These are phyloP conservation scores for Discostella pseudostelligera DNA, from an alignment of 108 stramenopile species.

Conservation along the genomic window DNA sequence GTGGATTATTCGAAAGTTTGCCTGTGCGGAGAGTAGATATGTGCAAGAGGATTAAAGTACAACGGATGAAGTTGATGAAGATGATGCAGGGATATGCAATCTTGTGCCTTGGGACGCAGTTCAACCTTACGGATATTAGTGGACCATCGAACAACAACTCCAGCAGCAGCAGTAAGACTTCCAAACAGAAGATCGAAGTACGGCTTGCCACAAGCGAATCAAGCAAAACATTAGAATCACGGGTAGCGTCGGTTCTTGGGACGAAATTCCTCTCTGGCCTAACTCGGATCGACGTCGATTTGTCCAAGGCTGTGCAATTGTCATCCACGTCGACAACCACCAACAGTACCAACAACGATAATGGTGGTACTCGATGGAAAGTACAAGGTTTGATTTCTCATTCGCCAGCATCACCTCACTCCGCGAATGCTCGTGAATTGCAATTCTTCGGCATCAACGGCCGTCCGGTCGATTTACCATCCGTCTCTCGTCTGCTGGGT, in stretches of 20 bases:
- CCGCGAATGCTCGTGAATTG: conserved; percentile 52
- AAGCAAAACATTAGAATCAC: conserved; percentile 54
- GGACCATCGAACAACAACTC: background rate
- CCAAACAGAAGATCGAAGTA: conserved; percentile 39
- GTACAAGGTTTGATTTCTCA: conserved; percentile 80
- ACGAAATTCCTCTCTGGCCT: conserved; percentile 58
- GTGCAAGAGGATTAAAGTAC: conserved; percentile 59
- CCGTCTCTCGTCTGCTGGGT: conserved; percentile 57
- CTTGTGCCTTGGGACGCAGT: conserved; percentile 62
- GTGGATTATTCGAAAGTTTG: conserved; percentile 71
- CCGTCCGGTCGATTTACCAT: conserved; percentile 94
- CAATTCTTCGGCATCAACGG: conserved; percentile 95
- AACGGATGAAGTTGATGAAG: conserved; percentile 67
- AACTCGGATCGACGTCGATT: conserved; percentile 47
- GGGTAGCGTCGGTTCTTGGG: conserved; percentile 63
- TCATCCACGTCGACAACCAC: conserved; percentile 1
- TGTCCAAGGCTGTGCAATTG: conserved; percentile 21
- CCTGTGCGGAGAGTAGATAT: conserved; percentile 84
- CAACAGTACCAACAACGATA: conserved; percentile 3
- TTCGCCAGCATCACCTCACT: conserved; percentile 58
- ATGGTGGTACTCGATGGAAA: conserved; percentile 39
- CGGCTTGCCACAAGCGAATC: conserved; percentile 52
- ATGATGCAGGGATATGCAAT: conserved; percentile 85
- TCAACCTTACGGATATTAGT: conserved; percentile 68
- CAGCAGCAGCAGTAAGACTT: background rate